phyloP scores from a whole-genome alignment of 2,329 filamentous ascomycete species.

The Colletotrichum incanum region DNA sequence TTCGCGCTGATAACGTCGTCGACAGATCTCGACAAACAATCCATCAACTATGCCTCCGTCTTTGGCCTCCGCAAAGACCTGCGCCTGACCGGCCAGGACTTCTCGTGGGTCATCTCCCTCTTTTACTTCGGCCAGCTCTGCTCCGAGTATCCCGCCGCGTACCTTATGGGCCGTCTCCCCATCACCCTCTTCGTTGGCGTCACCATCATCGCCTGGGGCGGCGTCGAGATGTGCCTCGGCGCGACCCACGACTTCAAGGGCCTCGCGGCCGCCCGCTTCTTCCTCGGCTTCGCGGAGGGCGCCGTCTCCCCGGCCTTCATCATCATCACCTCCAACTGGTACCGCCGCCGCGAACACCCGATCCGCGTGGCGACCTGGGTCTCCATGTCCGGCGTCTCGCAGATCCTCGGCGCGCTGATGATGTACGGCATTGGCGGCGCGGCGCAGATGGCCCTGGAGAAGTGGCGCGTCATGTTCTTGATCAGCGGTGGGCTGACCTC shows the following conservation, averaged over 20 bases:
- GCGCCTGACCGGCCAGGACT: slow-evolving; percentile 29
- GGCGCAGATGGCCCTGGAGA: slow-evolving; percentile 33
- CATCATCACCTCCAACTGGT: slow-evolving; percentile 53
- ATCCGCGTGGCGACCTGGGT: slow-evolving; percentile 51
- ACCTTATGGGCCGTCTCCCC: slow-evolving; percentile 36
- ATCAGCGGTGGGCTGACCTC: slow-evolving; percentile 40
- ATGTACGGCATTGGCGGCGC: slow-evolving; percentile 49
- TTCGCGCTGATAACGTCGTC: not conserved
- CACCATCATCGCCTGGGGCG: slow-evolving; percentile 46
- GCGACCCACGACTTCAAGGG: slow-evolving; percentile 46
- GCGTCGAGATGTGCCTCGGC: slow-evolving; percentile 47
- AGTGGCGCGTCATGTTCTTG: slow-evolving; percentile 46
- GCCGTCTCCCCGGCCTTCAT: slow-evolving; percentile 53
- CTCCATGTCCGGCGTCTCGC: slow-evolving; percentile 49
- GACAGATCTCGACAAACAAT: slow-evolving; percentile 43
- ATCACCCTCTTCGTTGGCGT: slow-evolving; percentile 41
- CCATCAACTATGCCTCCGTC: slow-evolving; percentile 36
- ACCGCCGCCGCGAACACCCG: slow-evolving; percentile 50
- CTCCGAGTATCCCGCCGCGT: slow-evolving; percentile 39
- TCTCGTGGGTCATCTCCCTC: slow-evolving; percentile 39
- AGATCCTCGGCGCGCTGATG: slow-evolving; percentile 49
- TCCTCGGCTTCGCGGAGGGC: slow-evolving; percentile 52
- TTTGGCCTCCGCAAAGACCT: slow-evolving; percentile 40
- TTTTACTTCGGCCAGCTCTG: slow-evolving; percentile 43
- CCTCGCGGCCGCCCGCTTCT: slow-evolving; percentile 47